Evolutionary conservation across 2,329 filamentous ascomycete genomes (phyloP), one percentile per base, ranked within the genome.

Genomic region (Volutella citrinella): DNA sequence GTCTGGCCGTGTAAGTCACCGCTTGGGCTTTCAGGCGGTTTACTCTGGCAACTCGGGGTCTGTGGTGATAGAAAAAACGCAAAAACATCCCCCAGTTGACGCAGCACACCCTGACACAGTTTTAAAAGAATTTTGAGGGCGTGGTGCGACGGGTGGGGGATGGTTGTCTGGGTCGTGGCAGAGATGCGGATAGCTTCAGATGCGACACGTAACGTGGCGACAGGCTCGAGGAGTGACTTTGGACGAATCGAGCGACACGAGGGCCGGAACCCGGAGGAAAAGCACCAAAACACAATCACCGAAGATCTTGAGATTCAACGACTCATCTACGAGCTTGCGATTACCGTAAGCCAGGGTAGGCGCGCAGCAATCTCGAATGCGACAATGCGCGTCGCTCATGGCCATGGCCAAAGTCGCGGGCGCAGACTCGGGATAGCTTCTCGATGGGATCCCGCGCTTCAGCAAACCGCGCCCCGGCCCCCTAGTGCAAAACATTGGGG

Each of bases 111-210:
- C 19, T 5, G 8, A 15, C 22, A 28, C 4, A 11, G 13, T 11
- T 25, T 25, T 31, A 7, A 9, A 30, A 11, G 7, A 11, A 27
- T 43, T 30, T 30, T 29, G 27, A 14, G 27, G 21, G 14, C 25
- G 33, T 40, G 34, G 18, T 19, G 51, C 33, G 43, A 23, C 34
- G 43, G 43, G 35, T 40, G 39, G 35, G 28, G 36, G 37, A 34
- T 53, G 45, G 32, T 34, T 33, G 44, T 44, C 38, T 20, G 40
- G 39, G 40, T 30, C 38, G 41, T 44, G 32, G 34, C 38, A 34
- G 38, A 44, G 38, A 43, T 60, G 56, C 43, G 52, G 55, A 60
- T 60, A 58, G 56, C 57, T 59, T 59, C 55, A 60, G 50, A 47
- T 48, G 36, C 43, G 40, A 49, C 40, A 33, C 38, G 48, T 19